Evolutionary conservation across 257 asterid genomes (phyloP).

Genomic region (Nyctanthes arbortristis): DNA sequence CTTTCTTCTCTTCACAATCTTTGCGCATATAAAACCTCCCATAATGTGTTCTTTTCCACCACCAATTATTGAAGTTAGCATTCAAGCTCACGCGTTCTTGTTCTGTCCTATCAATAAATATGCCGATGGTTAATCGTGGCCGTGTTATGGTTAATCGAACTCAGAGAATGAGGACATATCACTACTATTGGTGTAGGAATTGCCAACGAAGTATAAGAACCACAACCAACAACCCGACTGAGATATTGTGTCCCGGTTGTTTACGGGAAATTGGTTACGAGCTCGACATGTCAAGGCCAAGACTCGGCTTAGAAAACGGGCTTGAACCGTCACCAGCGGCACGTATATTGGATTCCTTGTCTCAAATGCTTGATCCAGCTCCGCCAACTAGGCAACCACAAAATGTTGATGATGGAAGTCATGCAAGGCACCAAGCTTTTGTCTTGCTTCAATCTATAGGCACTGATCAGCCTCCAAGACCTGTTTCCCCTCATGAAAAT

Average conservation of each 20-base stretch:
- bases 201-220: constrained; percentile 75
- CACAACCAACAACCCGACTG: constrained; percentile 61
- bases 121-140: constrained; percentile 44
- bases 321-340: constrained; percentile 45
- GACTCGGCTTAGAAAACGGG: constrained; percentile 34
- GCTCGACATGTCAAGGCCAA: constrained; percentile 64
- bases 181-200: constrained; percentile 76
- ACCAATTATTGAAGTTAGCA: neutral
- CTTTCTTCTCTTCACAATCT: constrained; percentile 21
- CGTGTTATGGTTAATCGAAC: constrained; percentile 50
- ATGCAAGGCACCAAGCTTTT: constrained; percentile 35
- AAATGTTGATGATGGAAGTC: constrained; percentile 1
- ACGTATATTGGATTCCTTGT: constrained; percentile 48
- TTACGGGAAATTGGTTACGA: constrained; percentile 47
- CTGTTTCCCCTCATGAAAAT: constrained; percentile 33
- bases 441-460: constrained; percentile 63
- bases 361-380: constrained; percentile 49
- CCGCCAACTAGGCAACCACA: constrained; percentile 21
- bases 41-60: constrained; percentile 7
- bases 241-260: constrained; percentile 67
- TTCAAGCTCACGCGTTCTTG: neutral
- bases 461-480: constrained; percentile 44
- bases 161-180: constrained; percentile 64
- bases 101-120: constrained; percentile 15
- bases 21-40: constrained; percentile 12